phyloP scores from a whole-genome alignment of 2,329 filamentous ascomycete genomes.

The Cryoendolithus antarcticus region DNA sequence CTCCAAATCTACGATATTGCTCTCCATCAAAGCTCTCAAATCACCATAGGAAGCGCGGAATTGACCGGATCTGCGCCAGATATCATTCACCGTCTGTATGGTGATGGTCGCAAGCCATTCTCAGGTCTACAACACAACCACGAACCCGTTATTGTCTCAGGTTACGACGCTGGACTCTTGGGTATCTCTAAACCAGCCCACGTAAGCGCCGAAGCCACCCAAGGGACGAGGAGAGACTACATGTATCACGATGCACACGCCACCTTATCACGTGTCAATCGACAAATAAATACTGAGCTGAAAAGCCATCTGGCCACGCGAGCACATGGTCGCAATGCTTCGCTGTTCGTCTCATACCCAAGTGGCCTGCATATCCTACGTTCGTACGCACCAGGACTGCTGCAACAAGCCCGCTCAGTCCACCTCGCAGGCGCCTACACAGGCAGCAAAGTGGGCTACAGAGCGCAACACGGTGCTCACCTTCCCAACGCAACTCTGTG shows the following conservation, averaged over 20 bases:
- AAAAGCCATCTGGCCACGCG: slow-evolving; percentile 21
- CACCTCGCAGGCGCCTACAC: slow-evolving; percentile 29
- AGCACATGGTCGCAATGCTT: slow-evolving; percentile 18
- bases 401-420: slow-evolving; percentile 28
- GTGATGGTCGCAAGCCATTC: slow-evolving; percentile 13
- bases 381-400: slow-evolving; percentile 26
- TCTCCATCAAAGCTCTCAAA: slow-evolving; percentile 22
- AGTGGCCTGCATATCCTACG: slow-evolving; percentile 29
- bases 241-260: no score
- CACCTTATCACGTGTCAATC: slow-evolving; percentile 12
- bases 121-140: slow-evolving; percentile 27
- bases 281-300: slow-evolving; percentile 25
- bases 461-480: slow-evolving; percentile 13
- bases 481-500: background rate
- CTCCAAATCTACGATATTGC: slow-evolving; percentile 31
- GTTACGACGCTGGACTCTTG: slow-evolving; percentile 24
- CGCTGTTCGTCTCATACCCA: slow-evolving; percentile 30
- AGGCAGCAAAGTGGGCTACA: slow-evolving; percentile 9
- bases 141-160: slow-evolving; percentile 22
- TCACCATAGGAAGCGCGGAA: slow-evolving; percentile 29
- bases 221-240: no score
- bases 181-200: slow-evolving; percentile 16
- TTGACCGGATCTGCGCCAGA: slow-evolving; percentile 19
- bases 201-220: no score
- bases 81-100: slow-evolving; percentile 19